Conservation (phyloP, 1,139 yeast species). For the Kurtzmaniella quercitrusa region DNA sequence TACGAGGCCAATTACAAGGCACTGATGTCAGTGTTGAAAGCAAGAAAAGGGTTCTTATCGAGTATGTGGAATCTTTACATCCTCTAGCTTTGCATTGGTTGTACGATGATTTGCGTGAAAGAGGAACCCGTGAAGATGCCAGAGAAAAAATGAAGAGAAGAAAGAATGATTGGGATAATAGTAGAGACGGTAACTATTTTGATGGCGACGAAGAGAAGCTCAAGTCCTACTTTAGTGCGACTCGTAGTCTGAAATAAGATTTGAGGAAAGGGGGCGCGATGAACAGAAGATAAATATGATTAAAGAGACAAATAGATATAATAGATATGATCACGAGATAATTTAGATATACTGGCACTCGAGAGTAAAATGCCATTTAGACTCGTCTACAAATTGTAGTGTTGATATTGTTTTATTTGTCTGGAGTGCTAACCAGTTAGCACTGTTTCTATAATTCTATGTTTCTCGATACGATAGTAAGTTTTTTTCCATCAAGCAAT, state of each 20-base stretch:
- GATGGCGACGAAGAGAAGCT: constrained; percentile 44
- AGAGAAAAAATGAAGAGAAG: constrained; percentile 38
- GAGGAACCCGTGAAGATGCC: constrained; percentile 55
- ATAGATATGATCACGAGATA: no score
- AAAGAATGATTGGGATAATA: constrained; percentile 44
- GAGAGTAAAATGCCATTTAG: not conserved
- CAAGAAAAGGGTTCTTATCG: constrained; percentile 24
- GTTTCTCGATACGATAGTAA: no score
- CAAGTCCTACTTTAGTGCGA: constrained; percentile 44
- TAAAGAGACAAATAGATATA: no score
- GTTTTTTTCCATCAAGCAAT: no score
- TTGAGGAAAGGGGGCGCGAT: no score
- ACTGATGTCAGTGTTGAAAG: constrained; percentile 15
- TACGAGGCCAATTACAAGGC: constrained; percentile 11
- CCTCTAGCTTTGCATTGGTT: constrained; percentile 73
- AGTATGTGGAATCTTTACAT: constrained; percentile 53
- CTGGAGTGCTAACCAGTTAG: not conserved
- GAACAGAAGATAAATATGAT: no score
- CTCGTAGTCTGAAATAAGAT: constrained; percentile 25
- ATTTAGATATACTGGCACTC: no score
- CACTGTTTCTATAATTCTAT: not conserved
- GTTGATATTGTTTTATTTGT: not conserved
- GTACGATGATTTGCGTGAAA: constrained; percentile 42
- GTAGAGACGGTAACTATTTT: constrained; percentile 39
- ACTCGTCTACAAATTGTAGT: no score